Evolutionary conservation across 306 rosid genomes (phyloP).

Genomic region (Carpinus fangiana): DNA sequence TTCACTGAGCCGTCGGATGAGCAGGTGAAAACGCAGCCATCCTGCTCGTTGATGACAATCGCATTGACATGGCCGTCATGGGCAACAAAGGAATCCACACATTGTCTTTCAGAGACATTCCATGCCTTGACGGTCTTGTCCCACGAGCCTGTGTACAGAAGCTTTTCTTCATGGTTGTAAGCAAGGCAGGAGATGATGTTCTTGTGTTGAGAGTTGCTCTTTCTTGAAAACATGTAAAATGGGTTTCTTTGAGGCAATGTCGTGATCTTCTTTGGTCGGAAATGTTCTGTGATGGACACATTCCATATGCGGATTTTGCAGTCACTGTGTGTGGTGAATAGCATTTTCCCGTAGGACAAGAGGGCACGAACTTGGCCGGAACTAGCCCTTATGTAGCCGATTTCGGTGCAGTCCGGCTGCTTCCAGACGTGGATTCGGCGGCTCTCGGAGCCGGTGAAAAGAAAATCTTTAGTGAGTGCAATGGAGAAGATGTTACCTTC

Average conservation of each 20-base stretch:
- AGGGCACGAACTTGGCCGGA: constrained; percentile 54
- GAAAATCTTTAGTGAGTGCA: constrained; percentile 43
- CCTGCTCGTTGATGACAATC: constrained; percentile 49
- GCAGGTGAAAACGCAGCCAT: constrained; percentile 60
- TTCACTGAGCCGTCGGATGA: constrained; percentile 59
- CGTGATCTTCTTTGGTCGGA: constrained; percentile 13
- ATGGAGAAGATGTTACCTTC: constrained; percentile 53
- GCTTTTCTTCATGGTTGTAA: constrained; percentile 49
- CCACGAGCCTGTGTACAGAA: constrained; percentile 57
- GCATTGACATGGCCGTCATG: constrained; percentile 55
- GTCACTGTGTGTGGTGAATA: constrained; percentile 53
- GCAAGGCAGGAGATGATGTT: constrained; percentile 53
- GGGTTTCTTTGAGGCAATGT: too few relatives aligned
- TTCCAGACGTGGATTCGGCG: constrained; percentile 52
- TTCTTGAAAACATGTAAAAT: constrained; percentile 25
- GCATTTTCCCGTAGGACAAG: constrained; percentile 36
- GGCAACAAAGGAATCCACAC: constrained; percentile 53
- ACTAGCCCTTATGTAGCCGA: constrained; percentile 39
- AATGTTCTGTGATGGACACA: constrained; percentile 33
- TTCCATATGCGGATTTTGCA: constrained; percentile 50
- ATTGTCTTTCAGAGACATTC: constrained; percentile 43
- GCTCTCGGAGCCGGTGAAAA: constrained; percentile 56
- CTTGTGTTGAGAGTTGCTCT: constrained; percentile 34
- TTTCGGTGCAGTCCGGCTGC: constrained; percentile 54
- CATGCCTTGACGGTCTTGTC: constrained; percentile 57